Percentiles rank a stretch among this genome's conserved stretches.
phyloP scores from a whole-genome alignment of 2,329 filamentous ascomycete species.

The Chaetomium globosum region DNA sequence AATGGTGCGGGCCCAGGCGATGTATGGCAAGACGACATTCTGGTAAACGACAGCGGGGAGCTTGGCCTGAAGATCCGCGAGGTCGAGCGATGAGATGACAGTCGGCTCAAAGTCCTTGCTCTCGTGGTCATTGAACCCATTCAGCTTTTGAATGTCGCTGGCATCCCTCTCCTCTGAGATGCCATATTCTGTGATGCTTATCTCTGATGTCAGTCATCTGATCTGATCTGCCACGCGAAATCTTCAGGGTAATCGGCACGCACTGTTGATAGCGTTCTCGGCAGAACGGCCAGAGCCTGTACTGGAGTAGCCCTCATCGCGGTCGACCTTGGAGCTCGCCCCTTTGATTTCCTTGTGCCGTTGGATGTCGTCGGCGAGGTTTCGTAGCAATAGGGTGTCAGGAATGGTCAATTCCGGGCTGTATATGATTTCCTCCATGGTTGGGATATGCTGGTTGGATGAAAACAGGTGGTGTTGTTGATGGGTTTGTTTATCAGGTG shows the following conservation, averaged over 20 bases:
- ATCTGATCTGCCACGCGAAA: not conserved
- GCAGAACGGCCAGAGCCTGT: not conserved
- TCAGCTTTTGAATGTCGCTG: conserved; percentile 7
- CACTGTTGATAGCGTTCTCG: not conserved
- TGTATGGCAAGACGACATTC: conserved; percentile 10
- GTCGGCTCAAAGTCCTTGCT: conserved; percentile 14
- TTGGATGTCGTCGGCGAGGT: conserved; percentile 18
- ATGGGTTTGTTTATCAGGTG: not conserved
- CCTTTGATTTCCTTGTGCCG: conserved; percentile 14
- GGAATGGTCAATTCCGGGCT: conserved; percentile 13
- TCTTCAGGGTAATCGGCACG: not conserved
- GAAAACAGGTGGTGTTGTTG: not conserved
- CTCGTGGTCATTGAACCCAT: conserved; percentile 3
- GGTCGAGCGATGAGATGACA: conserved; percentile 14
- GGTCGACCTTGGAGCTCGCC: not conserved
- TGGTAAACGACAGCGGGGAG: conserved; percentile 8
- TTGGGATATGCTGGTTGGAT: not conserved
- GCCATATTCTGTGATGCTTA: conserved; percentile 10
- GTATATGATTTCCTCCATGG: conserved; percentile 11
- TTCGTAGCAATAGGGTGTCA: conserved; percentile 5
- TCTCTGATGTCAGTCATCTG: conserved; percentile 6
- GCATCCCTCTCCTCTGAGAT: conserved; percentile 19
- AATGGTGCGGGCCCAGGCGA: conserved; percentile 3
- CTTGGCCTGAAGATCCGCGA: conserved; percentile 1
- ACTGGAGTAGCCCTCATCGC: conserved; percentile 14